These are phyloP conservation scores for Nissolia schottii DNA, from an alignment of 306 rosid genomes.

Conservation along the genomic window DNA sequence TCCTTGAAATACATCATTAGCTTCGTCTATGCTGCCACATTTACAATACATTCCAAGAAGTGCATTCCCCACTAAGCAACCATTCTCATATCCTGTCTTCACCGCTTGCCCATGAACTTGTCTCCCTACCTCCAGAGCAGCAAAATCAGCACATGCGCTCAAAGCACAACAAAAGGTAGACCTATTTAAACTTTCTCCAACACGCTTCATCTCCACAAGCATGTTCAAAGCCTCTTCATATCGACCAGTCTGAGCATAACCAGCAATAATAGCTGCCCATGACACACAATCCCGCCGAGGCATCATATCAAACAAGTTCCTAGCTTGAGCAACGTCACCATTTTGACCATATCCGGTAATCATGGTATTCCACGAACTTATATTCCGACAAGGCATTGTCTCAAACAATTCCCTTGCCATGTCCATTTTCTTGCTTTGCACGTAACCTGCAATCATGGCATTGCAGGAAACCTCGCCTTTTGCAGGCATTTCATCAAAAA, in stretches of 20 bases:
- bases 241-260: slow-evolving; percentile 70
- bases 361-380: slow-evolving; percentile 82
- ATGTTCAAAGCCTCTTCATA: slow-evolving; percentile 71
- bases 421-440: slow-evolving; percentile 58
- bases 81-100: slow-evolving; percentile 66
- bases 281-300: slow-evolving; percentile 72
- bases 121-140: slow-evolving; percentile 81
- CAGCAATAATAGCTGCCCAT: slow-evolving; percentile 82
- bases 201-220: slow-evolving; percentile 59
- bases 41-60: slow-evolving; percentile 83
- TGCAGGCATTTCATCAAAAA: slow-evolving; percentile 58
- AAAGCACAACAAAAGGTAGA: slow-evolving; percentile 62
- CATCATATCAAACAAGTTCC: slow-evolving; percentile 65
- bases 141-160: slow-evolving; percentile 81
- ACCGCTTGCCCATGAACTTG: slow-evolving; percentile 66
- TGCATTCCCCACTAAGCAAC: slow-evolving; percentile 80
- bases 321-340: slow-evolving; percentile 53
- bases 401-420: slow-evolving; percentile 61
- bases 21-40: slow-evolving; percentile 77
- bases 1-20: slow-evolving; percentile 57
- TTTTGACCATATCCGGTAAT: slow-evolving; percentile 73
- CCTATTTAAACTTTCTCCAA: slow-evolving; percentile 61
- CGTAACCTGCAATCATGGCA: slow-evolving; percentile 78
- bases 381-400: slow-evolving; percentile 64
- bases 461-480: slow-evolving; percentile 68